Percentiles rank a stretch among this genome's conserved stretches.
These are phyloP conservation scores for Tetrahymena elliotti DNA, from an alignment of 73 alveolate species.

Conservation along the genomic window DNA sequence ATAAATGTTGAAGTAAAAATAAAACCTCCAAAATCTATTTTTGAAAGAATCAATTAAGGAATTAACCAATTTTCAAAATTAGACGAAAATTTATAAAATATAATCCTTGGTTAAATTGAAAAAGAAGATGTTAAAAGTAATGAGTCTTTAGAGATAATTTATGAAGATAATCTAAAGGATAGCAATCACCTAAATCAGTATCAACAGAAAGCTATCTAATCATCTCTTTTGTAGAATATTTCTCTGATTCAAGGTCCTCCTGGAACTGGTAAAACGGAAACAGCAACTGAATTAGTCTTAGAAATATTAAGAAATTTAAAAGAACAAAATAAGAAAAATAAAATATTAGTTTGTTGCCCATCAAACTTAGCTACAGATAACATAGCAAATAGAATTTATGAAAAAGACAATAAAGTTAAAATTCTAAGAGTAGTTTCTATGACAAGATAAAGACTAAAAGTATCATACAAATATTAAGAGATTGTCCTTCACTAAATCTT, in stretches of 20 bases:
- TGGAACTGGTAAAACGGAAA: neutral
- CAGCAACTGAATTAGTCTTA: neutral
- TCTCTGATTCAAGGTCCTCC: neutral
- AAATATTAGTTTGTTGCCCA: slow-evolving; percentile 4
- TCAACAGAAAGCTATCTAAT: neutral
- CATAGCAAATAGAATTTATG: neutral
- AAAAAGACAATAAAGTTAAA: neutral
- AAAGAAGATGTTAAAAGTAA: neutral
- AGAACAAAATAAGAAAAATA: neutral
- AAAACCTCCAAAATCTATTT: neutral
- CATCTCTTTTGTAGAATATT: neutral
- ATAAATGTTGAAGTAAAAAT: neutral
- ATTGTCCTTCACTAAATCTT: neutral
- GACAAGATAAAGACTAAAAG: neutral
- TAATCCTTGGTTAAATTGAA: neutral
- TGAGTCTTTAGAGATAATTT: neutral
- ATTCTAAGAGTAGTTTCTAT: neutral
- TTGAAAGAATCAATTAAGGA: neutral
- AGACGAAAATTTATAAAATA: neutral
- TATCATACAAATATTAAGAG: neutral
- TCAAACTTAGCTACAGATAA: slow-evolving; percentile 10
- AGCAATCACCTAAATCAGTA: neutral
- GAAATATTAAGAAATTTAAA: neutral
- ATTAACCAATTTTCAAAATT: neutral
- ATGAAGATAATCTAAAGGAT: neutral